Conservation (phyloP, 129 eudicot genomes). For the Chrysanthemum seticuspe region DNA sequence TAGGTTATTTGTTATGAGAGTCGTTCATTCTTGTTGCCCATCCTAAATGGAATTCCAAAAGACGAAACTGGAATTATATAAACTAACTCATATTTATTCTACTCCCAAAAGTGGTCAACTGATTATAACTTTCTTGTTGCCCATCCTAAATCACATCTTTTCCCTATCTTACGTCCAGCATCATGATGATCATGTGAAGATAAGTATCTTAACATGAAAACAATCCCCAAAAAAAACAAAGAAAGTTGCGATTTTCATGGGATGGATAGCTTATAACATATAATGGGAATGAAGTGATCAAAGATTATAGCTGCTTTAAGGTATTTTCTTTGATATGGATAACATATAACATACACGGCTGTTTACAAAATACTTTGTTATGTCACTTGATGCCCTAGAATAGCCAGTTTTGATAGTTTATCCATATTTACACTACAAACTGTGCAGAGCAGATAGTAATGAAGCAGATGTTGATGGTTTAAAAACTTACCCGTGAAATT, state of each 20-base stretch:
- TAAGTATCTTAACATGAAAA: not conserved
- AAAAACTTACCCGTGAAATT: slow-evolving; percentile 34
- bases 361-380: too few relatives aligned
- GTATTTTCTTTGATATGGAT: not conserved
- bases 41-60: too few relatives aligned
- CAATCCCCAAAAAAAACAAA: not conserved
- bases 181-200: not conserved
- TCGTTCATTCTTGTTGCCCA: too few relatives aligned
- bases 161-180: not conserved
- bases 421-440: not conserved
- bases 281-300: not conserved
- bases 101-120: too few relatives aligned
- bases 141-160: too few relatives aligned
- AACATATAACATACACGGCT: not conserved
- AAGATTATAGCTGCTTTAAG: not conserved
- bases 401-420: not conserved
- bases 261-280: not conserved
- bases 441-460: not conserved
- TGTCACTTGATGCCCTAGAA: too few relatives aligned
- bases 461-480: slow-evolving; percentile 13
- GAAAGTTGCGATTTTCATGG: not conserved
- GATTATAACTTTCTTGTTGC: too few relatives aligned
- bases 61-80: too few relatives aligned
- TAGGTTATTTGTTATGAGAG: too few relatives aligned
- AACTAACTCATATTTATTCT: too few relatives aligned